Evolutionary conservation across 129 eudicot species (phyloP).

Genomic region (Oenanthe sinensis): DNA sequence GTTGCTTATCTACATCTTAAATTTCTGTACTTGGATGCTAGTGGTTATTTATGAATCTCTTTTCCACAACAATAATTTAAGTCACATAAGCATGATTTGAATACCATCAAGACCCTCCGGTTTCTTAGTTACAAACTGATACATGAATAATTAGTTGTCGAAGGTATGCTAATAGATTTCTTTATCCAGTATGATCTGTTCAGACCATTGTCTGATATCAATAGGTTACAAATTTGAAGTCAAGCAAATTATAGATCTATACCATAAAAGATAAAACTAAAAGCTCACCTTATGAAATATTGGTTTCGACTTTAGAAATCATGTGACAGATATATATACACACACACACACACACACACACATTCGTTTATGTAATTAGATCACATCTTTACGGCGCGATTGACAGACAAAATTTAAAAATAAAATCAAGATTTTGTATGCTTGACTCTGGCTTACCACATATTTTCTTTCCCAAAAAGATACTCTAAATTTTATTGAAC

Average conservation of each 20-base stretch:
- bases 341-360: neutral
- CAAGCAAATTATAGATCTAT: neutral
- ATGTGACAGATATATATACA: neutral
- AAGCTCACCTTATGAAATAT: neutral
- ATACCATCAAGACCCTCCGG: too few species aligned
- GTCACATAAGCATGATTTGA: too few species aligned
- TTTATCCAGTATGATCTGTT: too few species aligned
- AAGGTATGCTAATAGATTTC: too few species aligned
- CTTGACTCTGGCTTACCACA: too few species aligned
- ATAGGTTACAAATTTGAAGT: neutral
- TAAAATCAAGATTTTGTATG: neutral
- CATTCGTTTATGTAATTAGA: neutral
- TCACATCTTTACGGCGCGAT: neutral
- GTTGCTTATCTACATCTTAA: neutral
- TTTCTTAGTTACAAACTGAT: too few species aligned
- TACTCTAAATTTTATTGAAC: neutral
- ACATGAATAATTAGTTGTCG: too few species aligned
- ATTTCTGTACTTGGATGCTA: neutral
- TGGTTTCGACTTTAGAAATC: neutral
- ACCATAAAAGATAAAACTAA: neutral
- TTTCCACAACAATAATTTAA: neutral
- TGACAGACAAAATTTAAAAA: neutral
- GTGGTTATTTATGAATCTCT: neutral
- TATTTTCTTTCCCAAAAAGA: too few species aligned
- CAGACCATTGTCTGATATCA: neutral